Base-by-base conservation (phyloP, 106 monocot genomes). In the Dendrobium catenatum region DNA sequence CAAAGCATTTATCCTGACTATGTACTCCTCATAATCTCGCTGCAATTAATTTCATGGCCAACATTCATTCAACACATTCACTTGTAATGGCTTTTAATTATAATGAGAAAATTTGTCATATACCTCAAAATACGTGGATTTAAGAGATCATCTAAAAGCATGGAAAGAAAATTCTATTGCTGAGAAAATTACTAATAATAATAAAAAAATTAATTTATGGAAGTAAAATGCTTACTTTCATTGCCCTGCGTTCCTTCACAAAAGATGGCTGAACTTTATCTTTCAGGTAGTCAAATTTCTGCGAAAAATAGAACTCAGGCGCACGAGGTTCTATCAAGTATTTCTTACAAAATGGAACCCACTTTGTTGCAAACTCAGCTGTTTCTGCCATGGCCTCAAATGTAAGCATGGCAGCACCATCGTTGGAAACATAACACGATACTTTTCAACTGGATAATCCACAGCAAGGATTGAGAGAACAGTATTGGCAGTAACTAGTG, bases 1-100 rank as follows among this genome's bases (percentile, higher is more conserved):
- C 83, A 94, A 77, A 72, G 92, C 97, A 86, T 98, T 98, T 87
- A 98, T 83, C 85, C 97, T 89, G 44, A 98, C 97, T 85, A 94
- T 98, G 84, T 85, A 98, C 82, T 98, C 97, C 78, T 94, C 97
- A 85, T 98, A 98, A 81, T 98, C 94, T 85, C 97, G 94, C 97
- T 98, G 85, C 82, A 83, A 17, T 42, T 2, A 74, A 42, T 42
- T 4, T 43, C 11, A 11, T 51, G 51, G 9, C 11, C 51, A 13
- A 51, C 51, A 51, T 13, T 51, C 51, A 51, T 51, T 51, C 51
- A 51, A 9, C 51, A 51, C 11, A 51, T 51, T 44, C 51, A 51
- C 51, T 9, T 51, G 33, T 33, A 33, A 72, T 40, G 72, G 15
- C 15, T 72, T 72, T 33, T 13, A 9, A 10, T 6, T 68, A 13